A percentile compares a stretch with the other conserved stretches of the same genome.
Conservation (phyloP, 2,329 filamentous ascomycete genomes). For the Arthrobotrys sphaeroides region DNA sequence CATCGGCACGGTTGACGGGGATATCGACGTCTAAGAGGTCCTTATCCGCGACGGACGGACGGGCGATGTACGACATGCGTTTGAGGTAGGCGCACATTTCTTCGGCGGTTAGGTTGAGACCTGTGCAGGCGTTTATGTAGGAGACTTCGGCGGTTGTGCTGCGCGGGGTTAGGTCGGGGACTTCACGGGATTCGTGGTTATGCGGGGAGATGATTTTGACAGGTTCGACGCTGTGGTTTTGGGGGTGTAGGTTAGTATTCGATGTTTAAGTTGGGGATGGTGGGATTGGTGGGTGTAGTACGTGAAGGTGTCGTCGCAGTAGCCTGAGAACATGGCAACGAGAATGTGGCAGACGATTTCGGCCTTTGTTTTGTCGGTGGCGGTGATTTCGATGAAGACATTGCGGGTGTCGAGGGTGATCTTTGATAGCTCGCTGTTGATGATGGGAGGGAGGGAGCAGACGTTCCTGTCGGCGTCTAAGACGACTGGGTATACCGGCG, state of each 20-base stretch:
- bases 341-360: constrained; percentile 96
- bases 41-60: constrained; percentile 74
- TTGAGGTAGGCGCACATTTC: constrained; percentile 80
- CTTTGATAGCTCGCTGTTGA: constrained; percentile 97
- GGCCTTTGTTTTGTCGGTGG: constrained; percentile 93
- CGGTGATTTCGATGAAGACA: constrained; percentile 96
- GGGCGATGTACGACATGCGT: constrained; percentile 88
- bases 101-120: constrained; percentile 77
- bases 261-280: not conserved
- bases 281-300: constrained; percentile 58
- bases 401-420: constrained; percentile 91
- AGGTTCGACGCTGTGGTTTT: constrained; percentile 83
- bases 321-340: constrained; percentile 95
- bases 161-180: constrained; percentile 81
- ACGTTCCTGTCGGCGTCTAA: constrained; percentile 87
- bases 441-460: constrained; percentile 94
- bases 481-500: constrained; percentile 93
- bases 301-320: constrained; percentile 87
- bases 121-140: constrained; percentile 93
- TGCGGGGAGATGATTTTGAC: constrained; percentile 91
- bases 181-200: constrained; percentile 82
- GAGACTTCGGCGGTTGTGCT: constrained; percentile 83
- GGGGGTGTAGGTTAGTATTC: too few relatives aligned
- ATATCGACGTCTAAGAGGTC: constrained; percentile 82
- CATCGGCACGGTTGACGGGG: constrained; percentile 88